Conservation (phyloP, 75 land plant species). For the Pinus taeda region DNA sequence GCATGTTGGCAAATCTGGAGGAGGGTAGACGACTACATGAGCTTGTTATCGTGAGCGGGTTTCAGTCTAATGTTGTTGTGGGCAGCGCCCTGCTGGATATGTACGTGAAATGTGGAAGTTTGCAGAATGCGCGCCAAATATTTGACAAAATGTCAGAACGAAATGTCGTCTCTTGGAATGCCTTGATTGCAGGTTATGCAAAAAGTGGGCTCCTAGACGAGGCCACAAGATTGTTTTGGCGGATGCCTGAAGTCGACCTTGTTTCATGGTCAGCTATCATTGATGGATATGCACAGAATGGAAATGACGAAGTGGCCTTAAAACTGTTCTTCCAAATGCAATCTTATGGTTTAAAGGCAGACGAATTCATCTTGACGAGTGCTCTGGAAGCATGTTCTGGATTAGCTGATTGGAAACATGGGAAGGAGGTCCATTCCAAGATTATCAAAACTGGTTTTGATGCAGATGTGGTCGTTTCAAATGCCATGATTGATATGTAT, state of each 20-base stretch:
- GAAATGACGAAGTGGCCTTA: slow-evolving; percentile 15
- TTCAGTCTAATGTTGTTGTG: slow-evolving; percentile 23
- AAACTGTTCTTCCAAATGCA: slow-evolving; percentile 10
- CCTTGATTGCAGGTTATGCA: slow-evolving; percentile 36
- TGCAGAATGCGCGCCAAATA: slow-evolving; percentile 34
- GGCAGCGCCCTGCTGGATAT: slow-evolving; percentile 45
- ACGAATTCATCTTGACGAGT: slow-evolving; percentile 18
- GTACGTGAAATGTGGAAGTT: slow-evolving; percentile 55
- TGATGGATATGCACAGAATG: slow-evolving; percentile 31
- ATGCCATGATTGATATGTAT: slow-evolving; percentile 38
- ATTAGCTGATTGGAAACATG: slow-evolving; percentile 13
- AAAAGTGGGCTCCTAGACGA: slow-evolving; percentile 31
- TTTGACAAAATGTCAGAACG: slow-evolving; percentile 28
- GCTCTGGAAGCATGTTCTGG: slow-evolving; percentile 24
- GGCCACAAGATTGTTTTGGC: slow-evolving; percentile 23
- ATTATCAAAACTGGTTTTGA: slow-evolving; percentile 32
- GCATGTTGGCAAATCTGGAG: slow-evolving; percentile 18
- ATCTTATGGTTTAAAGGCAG: slow-evolving; percentile 2
- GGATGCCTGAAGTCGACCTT: slow-evolving; percentile 27
- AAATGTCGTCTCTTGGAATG: slow-evolving; percentile 41
- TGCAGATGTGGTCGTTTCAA: slow-evolving; percentile 16
- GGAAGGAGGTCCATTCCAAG: slow-evolving; percentile 26
- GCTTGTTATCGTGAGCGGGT: neutral
- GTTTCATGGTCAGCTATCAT: slow-evolving; percentile 43
- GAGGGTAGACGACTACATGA: slow-evolving; percentile 39